These are phyloP conservation scores for Avicennia marina DNA, from an alignment of 257 asterid genomes.

Conservation along the genomic window DNA sequence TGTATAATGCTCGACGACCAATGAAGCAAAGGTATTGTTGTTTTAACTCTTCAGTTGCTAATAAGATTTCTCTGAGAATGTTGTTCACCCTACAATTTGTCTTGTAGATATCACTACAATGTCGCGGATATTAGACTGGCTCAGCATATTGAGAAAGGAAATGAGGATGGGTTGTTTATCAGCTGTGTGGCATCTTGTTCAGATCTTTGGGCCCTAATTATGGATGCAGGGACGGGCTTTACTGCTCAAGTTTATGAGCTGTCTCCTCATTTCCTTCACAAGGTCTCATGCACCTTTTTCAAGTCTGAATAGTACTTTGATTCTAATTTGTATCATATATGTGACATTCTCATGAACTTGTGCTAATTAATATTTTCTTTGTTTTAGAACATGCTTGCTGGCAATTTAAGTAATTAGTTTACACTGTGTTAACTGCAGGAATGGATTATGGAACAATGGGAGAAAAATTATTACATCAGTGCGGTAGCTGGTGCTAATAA, in stretches of 20 bases:
- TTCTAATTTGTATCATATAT: not conserved
- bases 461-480: slow-evolving; percentile 58
- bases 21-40: slow-evolving; percentile 54
- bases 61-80: slow-evolving; percentile 3
- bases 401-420: not conserved
- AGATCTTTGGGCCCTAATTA: slow-evolving; percentile 54
- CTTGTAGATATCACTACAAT: slow-evolving; percentile 48
- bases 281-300: slow-evolving; percentile 23
- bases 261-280: slow-evolving; percentile 48
- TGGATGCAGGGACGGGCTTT: slow-evolving; percentile 70
- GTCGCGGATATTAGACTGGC: slow-evolving; percentile 44
- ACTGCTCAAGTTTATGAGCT: slow-evolving; percentile 44
- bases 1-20: slow-evolving; percentile 55
- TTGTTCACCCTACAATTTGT: slow-evolving; percentile 3
- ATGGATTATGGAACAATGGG: slow-evolving; percentile 77
- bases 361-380: not conserved
- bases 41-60: slow-evolving; percentile 4
- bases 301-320: not conserved
- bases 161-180: slow-evolving; percentile 44
- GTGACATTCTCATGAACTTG: no score
- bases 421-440: slow-evolving; percentile 33
- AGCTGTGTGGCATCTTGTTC: slow-evolving; percentile 51
- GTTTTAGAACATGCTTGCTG: not conserved
- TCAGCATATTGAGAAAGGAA: slow-evolving; percentile 54
- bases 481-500: slow-evolving; percentile 62